These are phyloP conservation scores for Pichia sp. DNA, from an alignment of 1,139 yeast species.

Conservation along the genomic window DNA sequence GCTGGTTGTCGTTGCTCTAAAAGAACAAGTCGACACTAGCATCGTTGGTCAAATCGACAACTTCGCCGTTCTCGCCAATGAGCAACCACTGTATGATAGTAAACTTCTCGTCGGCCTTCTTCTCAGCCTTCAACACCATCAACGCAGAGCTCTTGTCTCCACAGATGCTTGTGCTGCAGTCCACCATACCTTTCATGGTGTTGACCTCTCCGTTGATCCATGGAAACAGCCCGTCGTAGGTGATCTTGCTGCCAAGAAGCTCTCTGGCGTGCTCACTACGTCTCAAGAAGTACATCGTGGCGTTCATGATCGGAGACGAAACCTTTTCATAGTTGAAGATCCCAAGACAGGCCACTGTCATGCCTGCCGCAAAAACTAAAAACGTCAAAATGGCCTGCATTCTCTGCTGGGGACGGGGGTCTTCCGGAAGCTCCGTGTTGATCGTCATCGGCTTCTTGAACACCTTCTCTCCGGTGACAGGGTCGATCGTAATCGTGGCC, in stretches of 20 bases:
- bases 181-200: conserved; percentile 75
- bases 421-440: conserved; percentile 68
- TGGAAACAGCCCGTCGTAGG: conserved; percentile 67
- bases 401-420: conserved; percentile 47
- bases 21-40: conserved; percentile 37
- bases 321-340: conserved; percentile 91
- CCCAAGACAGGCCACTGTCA: conserved; percentile 60
- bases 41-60: conserved; percentile 51
- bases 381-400: conserved; percentile 38
- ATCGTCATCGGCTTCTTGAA: conserved; percentile 47
- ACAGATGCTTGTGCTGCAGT: conserved; percentile 63
- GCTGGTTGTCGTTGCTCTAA: background rate
- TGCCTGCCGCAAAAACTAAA: conserved; percentile 56
- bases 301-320: conserved; percentile 78
- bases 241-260: conserved; percentile 69
- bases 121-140: conserved; percentile 55
- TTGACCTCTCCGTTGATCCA: conserved; percentile 87
- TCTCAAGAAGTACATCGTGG: conserved; percentile 82
- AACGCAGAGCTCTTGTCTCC: conserved; percentile 55
- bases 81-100: conserved; percentile 58
- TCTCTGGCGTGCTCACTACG: conserved; percentile 67
- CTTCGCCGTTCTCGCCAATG: conserved; percentile 38
- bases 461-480: conserved; percentile 22
- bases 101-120: conserved; percentile 55
- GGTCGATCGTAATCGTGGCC: conserved; percentile 22